Evolutionary conservation across 2,329 filamentous ascomycete species (phyloP), one percentile per base, ranked within the genome.

Genomic region (Trichoderma brevicompactum): DNA sequence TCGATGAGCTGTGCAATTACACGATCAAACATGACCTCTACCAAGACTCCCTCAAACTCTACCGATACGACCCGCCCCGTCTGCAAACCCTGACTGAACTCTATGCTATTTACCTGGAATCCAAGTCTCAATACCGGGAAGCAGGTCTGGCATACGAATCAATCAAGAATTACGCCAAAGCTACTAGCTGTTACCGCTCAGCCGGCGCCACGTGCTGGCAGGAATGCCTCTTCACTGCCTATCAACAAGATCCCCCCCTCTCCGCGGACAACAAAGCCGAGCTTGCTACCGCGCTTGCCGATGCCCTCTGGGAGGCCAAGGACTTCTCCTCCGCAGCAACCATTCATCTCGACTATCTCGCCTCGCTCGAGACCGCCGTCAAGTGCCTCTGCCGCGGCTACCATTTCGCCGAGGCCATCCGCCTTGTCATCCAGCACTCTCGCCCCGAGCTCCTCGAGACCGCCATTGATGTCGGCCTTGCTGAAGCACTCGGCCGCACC

Each of bases 91-190:
- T 97, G 52, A 96, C 91, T 56, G 81, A 85, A 40, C 83, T 95
- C 41, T 96, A 97, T 73, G 95, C 94, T 55, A 83, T 87, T 67
- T 84, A 92, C 71, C 88, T 99, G 28, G 88, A 90, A 73, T 84
- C 85, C 1, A 86, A 85, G 59, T 96, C 92, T 23, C 85, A 88
- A 32, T 92, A 92, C 79, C 89, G 91, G 70, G 92, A 97, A 76
- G 94, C 95, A 17, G 95, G 92, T 7, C 85, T 97, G 70, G 91
- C 93, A 3, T 96, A 96, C 77, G 95, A 98, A 75, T 97, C 90
- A 19, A 87, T 99, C 9, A 80, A 82, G 12, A 87, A 94, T 74
- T 92, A 91, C 73, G 74, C 80, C 19, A 85, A 89, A 44, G 94
- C 95, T 9, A 93, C 90, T 67, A 86, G 88, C 72, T 92, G 91